Evolutionary conservation across 2,329 filamentous ascomycete genomes (phyloP).

Genomic region (Stagonosporopsis chrysanthemi): DNA sequence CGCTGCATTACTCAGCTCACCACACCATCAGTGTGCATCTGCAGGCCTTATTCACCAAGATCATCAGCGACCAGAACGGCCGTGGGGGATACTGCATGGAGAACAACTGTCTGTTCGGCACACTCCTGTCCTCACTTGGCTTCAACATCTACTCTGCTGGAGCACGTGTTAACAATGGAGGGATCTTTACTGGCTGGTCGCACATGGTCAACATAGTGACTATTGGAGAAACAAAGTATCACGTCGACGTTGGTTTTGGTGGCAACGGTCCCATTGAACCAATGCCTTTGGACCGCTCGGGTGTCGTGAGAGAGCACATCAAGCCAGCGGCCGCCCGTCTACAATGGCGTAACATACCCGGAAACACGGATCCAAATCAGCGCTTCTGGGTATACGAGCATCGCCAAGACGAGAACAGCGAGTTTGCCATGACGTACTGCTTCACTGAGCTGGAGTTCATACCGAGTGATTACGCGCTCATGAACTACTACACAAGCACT

Average conservation of each 20-base stretch:
- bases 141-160: slow-evolving; percentile 55
- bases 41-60: slow-evolving; percentile 60
- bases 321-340: slow-evolving; percentile 42
- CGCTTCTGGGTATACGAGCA: slow-evolving; percentile 56
- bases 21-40: slow-evolving; percentile 58
- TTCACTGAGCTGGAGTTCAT: slow-evolving; percentile 61
- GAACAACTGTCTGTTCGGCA: slow-evolving; percentile 62
- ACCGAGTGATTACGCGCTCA: slow-evolving; percentile 40
- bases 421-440: slow-evolving; percentile 69
- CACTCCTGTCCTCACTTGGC: slow-evolving; percentile 60
- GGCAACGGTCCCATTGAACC: slow-evolving; percentile 48
- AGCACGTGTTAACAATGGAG: slow-evolving; percentile 48
- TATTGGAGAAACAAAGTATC: slow-evolving; percentile 42
- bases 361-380: slow-evolving; percentile 45
- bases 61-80: slow-evolving; percentile 58
- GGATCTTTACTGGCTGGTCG: slow-evolving; percentile 43
- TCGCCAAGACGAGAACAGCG: slow-evolving; percentile 46
- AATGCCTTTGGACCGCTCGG: slow-evolving; percentile 46
- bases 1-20: slow-evolving; percentile 57
- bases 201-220: slow-evolving; percentile 58
- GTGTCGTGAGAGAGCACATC: slow-evolving; percentile 38
- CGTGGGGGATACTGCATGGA: slow-evolving; percentile 70
- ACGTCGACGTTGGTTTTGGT: slow-evolving; percentile 56
- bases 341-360: slow-evolving; percentile 45
- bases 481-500: slow-evolving; percentile 48